Base-by-base conservation (phyloP, 768 basidiomycete species). In the Auricularia heimuer region DNA sequence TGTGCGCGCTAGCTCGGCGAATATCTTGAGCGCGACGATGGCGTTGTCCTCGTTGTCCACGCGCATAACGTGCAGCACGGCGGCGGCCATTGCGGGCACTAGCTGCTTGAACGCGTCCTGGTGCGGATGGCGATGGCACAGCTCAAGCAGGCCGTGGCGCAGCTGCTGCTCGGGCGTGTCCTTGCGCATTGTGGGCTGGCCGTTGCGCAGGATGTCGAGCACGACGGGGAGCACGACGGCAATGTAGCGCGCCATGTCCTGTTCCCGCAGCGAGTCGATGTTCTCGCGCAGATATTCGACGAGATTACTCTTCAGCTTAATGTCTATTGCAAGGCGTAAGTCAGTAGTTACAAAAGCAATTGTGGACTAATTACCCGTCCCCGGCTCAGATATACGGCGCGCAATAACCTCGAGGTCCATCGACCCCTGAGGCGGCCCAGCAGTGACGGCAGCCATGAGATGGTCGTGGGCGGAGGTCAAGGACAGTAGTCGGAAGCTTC, bases 1-100 rank as follows among this genome's bases (percentile, higher is more conserved):
- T 62, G 82, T 84, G 61, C 96, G 85, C 71, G 91, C 84, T 24
- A 94, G 81, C 76, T 99, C 96, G 65, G 93, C 88, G 71, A 97
- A 81, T 64, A 87, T 89, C 77, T 98, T 98, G 82, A 94, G 92
- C 64, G 89, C 90, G 2, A 87, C 82, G 37, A 89, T 82, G 2
- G 92, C 97, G 71, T 94, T 95, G 73, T 99, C 97, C 76, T 99
- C 97, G 73, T 97, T 98, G 78, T 99, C 97, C 68, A 84, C 79
- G 33, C 89, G 87, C 36, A 98, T 81, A 63, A 94, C 79, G 67
- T 92, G 82, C 44, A 98, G 81, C 85, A 97, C 86, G 63, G 92
- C 87, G 64, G 80, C 81, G 73, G 90, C 89, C 56, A 98, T 83
- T 2, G 81, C 73, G 14, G 81, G 76, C 18, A 85, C 81, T 67